phyloP scores from a whole-genome alignment of 1,284 basidiomycete species.

The Athelia psychrophila region DNA sequence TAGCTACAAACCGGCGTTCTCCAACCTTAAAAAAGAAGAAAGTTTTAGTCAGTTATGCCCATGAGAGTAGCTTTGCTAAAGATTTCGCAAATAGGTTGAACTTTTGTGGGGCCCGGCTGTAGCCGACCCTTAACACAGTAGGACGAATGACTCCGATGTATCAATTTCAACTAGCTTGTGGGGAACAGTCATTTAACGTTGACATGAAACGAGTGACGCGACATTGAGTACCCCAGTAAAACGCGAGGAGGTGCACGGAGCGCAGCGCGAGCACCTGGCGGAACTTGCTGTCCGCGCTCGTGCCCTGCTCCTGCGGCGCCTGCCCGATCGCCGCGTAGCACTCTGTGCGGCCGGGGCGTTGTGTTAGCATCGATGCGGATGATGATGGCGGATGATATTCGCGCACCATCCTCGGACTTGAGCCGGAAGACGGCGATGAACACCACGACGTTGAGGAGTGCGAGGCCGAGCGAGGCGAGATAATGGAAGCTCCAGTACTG shows the following conservation, averaged over 20 bases:
- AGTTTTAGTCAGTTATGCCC: no score
- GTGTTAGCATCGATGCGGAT: neutral
- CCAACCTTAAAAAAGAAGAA: no score
- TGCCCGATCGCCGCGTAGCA: conserved; percentile 22
- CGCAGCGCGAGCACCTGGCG: conserved; percentile 45
- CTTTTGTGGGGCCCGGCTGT: no score
- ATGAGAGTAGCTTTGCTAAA: no score
- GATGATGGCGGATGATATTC: neutral
- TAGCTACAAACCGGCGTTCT: no score
- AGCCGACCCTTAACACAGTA: no score
- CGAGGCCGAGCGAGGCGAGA: conserved; percentile 47
- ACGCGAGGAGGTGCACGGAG: conserved; percentile 49
- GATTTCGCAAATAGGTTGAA: no score
- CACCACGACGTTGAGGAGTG: conserved; percentile 33
- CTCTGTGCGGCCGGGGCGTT: neutral
- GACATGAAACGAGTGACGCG: no score
- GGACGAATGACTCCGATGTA: no score
- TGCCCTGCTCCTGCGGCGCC: conserved; percentile 17
- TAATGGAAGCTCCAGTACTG: conserved; percentile 49
- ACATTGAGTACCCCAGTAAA: no score
- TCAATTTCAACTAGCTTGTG: no score
- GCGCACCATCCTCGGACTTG: conserved; percentile 42
- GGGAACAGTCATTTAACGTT: no score
- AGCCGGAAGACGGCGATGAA: conserved; percentile 44
- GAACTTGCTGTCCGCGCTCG: conserved; percentile 37